Evolutionary conservation across 495 filamentous ascomycete genomes (phyloP).

Genomic region (Aspergillus indologenus): DNA sequence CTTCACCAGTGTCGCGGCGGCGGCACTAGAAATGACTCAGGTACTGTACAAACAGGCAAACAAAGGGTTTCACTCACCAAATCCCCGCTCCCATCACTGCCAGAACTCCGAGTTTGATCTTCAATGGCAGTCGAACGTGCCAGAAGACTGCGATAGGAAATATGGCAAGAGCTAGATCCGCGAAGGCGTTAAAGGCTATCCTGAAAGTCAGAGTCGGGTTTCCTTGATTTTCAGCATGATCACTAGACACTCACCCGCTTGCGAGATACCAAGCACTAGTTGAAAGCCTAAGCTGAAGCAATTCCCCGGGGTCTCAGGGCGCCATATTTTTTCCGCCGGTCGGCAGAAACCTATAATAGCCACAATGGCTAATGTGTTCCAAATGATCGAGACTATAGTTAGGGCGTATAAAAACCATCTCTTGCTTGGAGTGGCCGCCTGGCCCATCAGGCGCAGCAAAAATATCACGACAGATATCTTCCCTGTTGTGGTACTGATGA

Average conservation of each 20-base stretch:
- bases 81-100: no score
- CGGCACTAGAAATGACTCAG: no score
- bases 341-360: conserved; percentile 15
- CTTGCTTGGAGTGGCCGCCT: neutral
- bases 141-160: no score
- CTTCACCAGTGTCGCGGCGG: no score
- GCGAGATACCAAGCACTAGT: conserved; percentile 6
- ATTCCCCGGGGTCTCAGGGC: neutral
- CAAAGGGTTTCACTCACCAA: no score
- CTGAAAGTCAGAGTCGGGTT: no score
- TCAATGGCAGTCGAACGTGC: no score
- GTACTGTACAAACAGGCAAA: neutral
- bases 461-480: conserved; percentile 15
- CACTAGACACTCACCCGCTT: conserved; percentile 13
- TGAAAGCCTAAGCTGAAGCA: conserved; percentile 13
- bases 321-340: conserved; percentile 13
- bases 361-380: conserved; percentile 11
- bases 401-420: conserved; percentile 15
- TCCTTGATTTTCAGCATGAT: no score
- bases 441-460: conserved; percentile 14
- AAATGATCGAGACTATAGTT: conserved; percentile 6
- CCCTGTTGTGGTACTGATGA: conserved; percentile 16
- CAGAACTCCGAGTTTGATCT: no score
- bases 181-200: no score
- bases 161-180: no score